Base-by-base conservation (phyloP, 106 monocot genomes). In the Triglochin maritima region DNA sequence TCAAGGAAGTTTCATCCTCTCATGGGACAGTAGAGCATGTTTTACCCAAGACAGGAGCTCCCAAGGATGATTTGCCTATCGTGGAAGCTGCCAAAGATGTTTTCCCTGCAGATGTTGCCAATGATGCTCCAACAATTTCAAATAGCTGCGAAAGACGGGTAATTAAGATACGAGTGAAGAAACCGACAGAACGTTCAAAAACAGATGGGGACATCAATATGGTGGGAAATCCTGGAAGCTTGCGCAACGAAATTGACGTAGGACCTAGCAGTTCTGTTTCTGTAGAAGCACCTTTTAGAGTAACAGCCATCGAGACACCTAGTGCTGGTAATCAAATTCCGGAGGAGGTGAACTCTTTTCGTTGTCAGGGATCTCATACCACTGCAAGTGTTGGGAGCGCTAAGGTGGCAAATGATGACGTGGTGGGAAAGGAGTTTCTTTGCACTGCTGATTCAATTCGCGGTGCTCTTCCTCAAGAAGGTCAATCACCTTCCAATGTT, bases 251-350 rank as follows among this genome's bases (percentile, higher is more conserved):
- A 55, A 56, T 65, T 49, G 88, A 92, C 44, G n/a, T 80, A 17
- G 87, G 88, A 5, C 88, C 82, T 11, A 71, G 79, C 70, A 98
- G 86, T 66, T 92, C 98, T 15, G 81, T 92, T 17, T 98, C 98
- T 51, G 98, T 98, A 46, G 98, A 92, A 82, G 98, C 98, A 7
- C 98, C 98, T 4, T 46, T 64, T 47, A 76, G 70, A 54, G 73
- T 49, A 8, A 41, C 68, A 69, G 53, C 13, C 9, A 70, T 75
- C 49, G 85, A 81, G 55, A 74, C 64, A 17, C 29, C 69, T 2
- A 82, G 73, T 56, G 49, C 67, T 8, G 76, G 62, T 44, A 80
- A 77, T 61, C 79, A 84, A 64, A 78, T 80, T 64, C 50, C 71
- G 4, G 88, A 98, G 49, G 96, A 98, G 59, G 81, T 74, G 4